Conservation (phyloP, 768 basidiomycete genomes). For the Tulasnella sp. region DNA sequence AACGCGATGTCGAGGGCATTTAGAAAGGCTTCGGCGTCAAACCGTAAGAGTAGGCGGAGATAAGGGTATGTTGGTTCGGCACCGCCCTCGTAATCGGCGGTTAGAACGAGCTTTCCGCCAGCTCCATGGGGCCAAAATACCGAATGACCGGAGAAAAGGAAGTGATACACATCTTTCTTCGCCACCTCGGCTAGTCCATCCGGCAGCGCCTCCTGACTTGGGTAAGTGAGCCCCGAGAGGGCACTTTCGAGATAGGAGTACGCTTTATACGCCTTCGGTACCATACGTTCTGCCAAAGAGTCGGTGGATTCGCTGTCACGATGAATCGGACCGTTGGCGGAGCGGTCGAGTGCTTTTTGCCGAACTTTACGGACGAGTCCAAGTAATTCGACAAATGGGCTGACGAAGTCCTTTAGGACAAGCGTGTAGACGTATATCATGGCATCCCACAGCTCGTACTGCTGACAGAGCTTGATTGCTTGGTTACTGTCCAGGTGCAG, state of each 20-base stretch:
- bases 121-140: conserved; percentile 74
- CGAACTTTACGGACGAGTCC: conserved; percentile 72
- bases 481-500: conserved; percentile 91
- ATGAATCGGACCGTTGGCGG: conserved; percentile 14
- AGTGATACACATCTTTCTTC: conserved; percentile 73
- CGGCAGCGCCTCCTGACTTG: conserved; percentile 73
- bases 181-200: conserved; percentile 68
- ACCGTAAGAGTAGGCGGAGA: conserved; percentile 75
- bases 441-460: conserved; percentile 84
- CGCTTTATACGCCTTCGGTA: conserved; percentile 85
- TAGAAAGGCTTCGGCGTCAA: conserved; percentile 92
- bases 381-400: conserved; percentile 85
- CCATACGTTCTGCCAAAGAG: conserved; percentile 54
- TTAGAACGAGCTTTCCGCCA: conserved; percentile 73
- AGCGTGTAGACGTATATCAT: conserved; percentile 92
- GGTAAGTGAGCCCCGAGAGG: conserved; percentile 83
- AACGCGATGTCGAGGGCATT: conserved; percentile 94
- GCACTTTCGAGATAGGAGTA: conserved; percentile 84
- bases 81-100: conserved; percentile 72
- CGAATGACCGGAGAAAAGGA: conserved; percentile 83
- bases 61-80: conserved; percentile 90
- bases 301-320: not conserved
- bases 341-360: conserved; percentile 39
- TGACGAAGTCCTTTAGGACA: conserved; percentile 84
- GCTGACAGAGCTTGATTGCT: conserved; percentile 82